Evolutionary conservation across 768 basidiomycete species (phyloP).

Genomic region (Macrolepiota fuliginosa): DNA sequence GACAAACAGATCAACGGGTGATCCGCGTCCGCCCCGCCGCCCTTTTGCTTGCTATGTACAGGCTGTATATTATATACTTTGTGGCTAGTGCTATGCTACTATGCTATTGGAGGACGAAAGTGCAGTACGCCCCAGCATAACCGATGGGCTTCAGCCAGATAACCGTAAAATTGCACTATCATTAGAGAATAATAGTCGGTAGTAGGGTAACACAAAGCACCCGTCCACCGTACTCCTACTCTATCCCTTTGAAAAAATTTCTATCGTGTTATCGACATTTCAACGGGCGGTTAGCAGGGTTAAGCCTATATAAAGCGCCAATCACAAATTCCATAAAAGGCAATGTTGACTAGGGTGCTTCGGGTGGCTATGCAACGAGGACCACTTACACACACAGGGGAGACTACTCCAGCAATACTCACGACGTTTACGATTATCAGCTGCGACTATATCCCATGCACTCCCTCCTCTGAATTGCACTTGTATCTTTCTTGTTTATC

Average conservation of each 20-base stretch:
- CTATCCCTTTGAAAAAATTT: not conserved
- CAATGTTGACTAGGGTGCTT: slow-evolving; percentile 10
- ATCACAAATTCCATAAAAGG: slow-evolving; percentile 2
- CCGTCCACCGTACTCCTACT: too few relatives aligned
- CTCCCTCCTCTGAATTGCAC: not conserved
- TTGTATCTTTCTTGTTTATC: not conserved
- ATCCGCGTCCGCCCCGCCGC: too few relatives aligned
- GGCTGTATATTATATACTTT: too few relatives aligned
- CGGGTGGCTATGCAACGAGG: slow-evolving; percentile 6
- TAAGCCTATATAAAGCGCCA: not conserved
- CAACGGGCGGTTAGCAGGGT: not conserved
- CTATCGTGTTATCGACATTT: not conserved
- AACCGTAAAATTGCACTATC: too few relatives aligned
- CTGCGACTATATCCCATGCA: slow-evolving; percentile 4
- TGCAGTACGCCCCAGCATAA: too few relatives aligned
- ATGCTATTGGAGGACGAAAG: too few relatives aligned
- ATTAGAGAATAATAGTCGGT: too few relatives aligned
- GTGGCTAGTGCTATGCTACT: too few relatives aligned
- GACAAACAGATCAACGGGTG: too few relatives aligned
- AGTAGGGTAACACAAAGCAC: too few relatives aligned
- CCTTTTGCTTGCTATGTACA: too few relatives aligned
- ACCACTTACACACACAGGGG: not conserved
- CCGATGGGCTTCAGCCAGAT: too few relatives aligned
- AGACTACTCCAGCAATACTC: not conserved
- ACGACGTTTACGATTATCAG: not conserved